Percentiles rank a stretch among this genome's conserved stretches.
Evolutionary conservation across 164 flowering plant species (phyloP).

Genomic region (Chimonanthus salicifolius): DNA sequence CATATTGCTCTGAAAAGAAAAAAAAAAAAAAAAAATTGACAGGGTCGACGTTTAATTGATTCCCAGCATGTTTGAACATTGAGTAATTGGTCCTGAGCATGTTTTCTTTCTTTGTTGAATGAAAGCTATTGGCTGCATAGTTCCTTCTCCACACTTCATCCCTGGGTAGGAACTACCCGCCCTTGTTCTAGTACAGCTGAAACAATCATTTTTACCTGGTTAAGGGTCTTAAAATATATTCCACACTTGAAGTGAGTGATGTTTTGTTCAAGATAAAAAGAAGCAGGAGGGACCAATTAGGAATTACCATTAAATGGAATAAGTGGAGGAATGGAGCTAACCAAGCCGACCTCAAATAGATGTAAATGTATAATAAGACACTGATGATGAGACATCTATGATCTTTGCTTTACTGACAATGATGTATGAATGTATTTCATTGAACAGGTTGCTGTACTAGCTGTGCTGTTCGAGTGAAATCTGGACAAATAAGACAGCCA

Average conservation of each 20-base stretch:
- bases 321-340: no score
- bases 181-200: no score
- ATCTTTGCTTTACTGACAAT: background rate
- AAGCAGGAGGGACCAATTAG: no score
- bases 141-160: background rate
- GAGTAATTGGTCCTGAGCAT: no score
- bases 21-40: background rate
- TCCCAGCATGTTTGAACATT: no score
- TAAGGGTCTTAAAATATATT: no score
- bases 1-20: background rate
- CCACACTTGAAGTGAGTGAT: no score
- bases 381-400: background rate
- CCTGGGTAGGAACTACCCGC: background rate
- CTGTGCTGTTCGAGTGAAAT: slow-evolving; percentile 88
- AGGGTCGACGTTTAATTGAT: background rate
- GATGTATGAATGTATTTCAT: background rate
- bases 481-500: slow-evolving; percentile 91
- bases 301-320: no score
- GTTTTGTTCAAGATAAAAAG: no score
- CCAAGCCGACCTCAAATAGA: no score
- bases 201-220: no score
- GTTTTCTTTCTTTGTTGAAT: background rate
- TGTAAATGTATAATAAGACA: no score
- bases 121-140: background rate
- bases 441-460: slow-evolving; percentile 89